Base-by-base conservation (phyloP, 179 eudicot species). In the Heliamphora pulchella region DNA sequence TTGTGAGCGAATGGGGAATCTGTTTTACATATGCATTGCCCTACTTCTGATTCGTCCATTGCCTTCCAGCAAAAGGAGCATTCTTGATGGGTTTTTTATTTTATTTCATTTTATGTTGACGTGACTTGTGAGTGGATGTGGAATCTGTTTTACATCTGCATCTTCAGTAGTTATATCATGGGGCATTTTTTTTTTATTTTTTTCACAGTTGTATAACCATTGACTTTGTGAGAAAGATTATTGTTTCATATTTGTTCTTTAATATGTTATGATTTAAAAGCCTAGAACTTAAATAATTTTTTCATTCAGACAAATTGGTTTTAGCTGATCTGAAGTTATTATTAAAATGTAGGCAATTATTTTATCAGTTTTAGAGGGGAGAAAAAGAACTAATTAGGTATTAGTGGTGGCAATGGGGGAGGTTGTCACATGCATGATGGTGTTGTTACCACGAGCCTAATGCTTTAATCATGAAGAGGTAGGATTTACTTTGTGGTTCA, bases 41-140 rank as follows among this genome's bases (percentile, higher is more conserved):
- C 46, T 94, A 96, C 74, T 85, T 96, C 89, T 94, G 22, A 89
- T 96, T 85, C 98, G 99, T 41, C 93, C 97, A 67, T 81, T 88
- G 82, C 99, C 99, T 83, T 81, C 84, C 14, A 83, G 89, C 80
- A 87, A 79, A 82, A 83, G 92, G 84, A 86, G 81, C 79, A 73
- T 94, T 75, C 84, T 94, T 53, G 99, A 98, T 96, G 77, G 87
- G 91, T 48, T 57, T 41, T 47, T 72, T 74, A 31, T 31, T 31
- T 31, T 31, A 31, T 31, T 31, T 31, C 31, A 43, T 9, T 78
- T 66, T 71, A 68, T 66, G 63, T 47, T 74, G 72, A 75, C 43
- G 46, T 31, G 31, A 31, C 31, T 31, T 31, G 31, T 78, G 9
- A 22, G 47, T 57, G 22, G 48, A 47, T 8, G 65, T 41, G 51